phyloP scores from a whole-genome alignment of 805 yeast genomes.

The Wickerhamomyces silvicola region DNA sequence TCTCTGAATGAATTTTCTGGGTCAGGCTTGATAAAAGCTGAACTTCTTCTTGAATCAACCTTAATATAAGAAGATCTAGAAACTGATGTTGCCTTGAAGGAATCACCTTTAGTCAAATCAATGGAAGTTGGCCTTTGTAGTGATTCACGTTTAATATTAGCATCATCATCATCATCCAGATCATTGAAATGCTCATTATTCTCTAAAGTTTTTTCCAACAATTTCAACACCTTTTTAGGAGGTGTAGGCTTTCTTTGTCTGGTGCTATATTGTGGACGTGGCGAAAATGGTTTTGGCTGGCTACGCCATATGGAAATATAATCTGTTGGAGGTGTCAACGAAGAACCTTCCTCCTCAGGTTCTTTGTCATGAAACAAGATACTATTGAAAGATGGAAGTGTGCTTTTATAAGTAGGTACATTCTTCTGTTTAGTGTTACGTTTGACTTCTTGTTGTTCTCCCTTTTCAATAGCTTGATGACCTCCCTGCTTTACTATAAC shows the following conservation, averaged over 20 bases:
- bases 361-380: slow-evolving; percentile 19
- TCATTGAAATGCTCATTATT: no score
- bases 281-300: slow-evolving; percentile 24
- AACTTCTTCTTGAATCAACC: slow-evolving; percentile 16
- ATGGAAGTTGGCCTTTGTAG: slow-evolving; percentile 5
- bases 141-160: slow-evolving; percentile 6
- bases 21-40: slow-evolving; percentile 4
- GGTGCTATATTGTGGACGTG: slow-evolving; percentile 17
- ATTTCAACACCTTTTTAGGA: slow-evolving; percentile 16
- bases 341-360: slow-evolving; percentile 7
- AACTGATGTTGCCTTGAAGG: slow-evolving; percentile 19
- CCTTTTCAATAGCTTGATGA: no score
- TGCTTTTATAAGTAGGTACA: slow-evolving; percentile 1
- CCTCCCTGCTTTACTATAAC: no score
- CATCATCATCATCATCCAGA: slow-evolving; percentile 8
- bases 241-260: slow-evolving; percentile 13
- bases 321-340: slow-evolving; percentile 12
- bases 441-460: background rate
- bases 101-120: slow-evolving; percentile 6
- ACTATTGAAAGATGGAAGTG: slow-evolving; percentile 18
- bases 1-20: background rate
- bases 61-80: slow-evolving; percentile 19
- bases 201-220: slow-evolving; percentile 13
- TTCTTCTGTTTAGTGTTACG: background rate
- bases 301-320: slow-evolving; percentile 23